Base-by-base conservation (phyloP, 352 stramenopile species). In the Globisporangium cylindrosporum region DNA sequence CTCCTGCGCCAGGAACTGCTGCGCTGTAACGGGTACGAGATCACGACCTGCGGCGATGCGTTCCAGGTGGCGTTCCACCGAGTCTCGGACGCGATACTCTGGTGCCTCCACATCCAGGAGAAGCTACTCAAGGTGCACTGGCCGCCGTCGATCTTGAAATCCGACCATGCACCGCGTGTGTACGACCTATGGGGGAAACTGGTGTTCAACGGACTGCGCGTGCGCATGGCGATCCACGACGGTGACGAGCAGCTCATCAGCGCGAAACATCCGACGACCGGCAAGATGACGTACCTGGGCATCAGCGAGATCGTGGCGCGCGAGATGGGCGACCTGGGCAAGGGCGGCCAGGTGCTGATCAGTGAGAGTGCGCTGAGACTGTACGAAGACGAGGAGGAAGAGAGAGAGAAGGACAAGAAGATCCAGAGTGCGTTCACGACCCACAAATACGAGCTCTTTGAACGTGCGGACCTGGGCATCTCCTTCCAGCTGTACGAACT, bases 11-110 rank as follows among this genome's bases (percentile, higher is more conserved):
- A 76, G 25, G 70, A 89, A 55, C 64, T 94, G 34, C 66, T 77
- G 20, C 70, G 63, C 6, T 91, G 79, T 64, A 75, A 81, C 38
- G 86, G 85, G 49, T 95, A 95, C 72, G 87, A 95, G 68, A 93
- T 95, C 68, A 92, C 85, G 10, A 95, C 85, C 3, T 73, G 68
- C 12, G 87, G 87, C 18, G 87, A 94, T 64, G 81, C 87, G 18
- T 95, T 95, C 66, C 82, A 95, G 68, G 70, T 95, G 22, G 85
- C 82, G 29, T 95, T 95, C 72, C 81, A 92, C 70, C 77, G 53
- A 20, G 74, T 93, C 36, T 72, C 73, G 14, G 83, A 92, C 56
- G 85, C 87, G 22, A 82, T 93, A 29, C 73, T 54, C 18, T 95
- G 73, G 70, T 92, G 82, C 57, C 63, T 92, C 32, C 77, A 74